Evolutionary conservation across 1,284 basidiomycete species (phyloP).

Genomic region (Violaceomyces palustris): DNA sequence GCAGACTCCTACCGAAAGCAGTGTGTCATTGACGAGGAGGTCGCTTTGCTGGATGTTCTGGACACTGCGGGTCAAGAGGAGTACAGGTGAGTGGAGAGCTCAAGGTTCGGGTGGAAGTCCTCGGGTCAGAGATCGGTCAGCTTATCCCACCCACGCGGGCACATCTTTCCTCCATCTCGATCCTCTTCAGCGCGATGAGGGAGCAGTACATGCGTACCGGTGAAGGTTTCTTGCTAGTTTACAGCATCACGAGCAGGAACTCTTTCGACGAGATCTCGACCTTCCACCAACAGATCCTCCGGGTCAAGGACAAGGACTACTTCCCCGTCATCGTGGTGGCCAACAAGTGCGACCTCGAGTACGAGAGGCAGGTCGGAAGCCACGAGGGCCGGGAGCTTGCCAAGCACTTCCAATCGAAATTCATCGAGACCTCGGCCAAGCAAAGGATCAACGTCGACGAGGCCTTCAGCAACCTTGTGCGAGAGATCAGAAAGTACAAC

Average conservation of each 20-base stretch:
- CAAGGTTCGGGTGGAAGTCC: too few relatives aligned
- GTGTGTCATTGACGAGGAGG: conserved; percentile 82
- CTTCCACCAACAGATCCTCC: conserved; percentile 84
- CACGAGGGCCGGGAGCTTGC: conserved; percentile 97
- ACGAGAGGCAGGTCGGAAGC: conserved; percentile 92
- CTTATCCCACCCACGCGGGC: not conserved
- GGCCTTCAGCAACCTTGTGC: conserved; percentile 92
- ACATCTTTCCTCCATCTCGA: not conserved
- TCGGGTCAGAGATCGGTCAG: not conserved
- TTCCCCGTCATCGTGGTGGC: conserved; percentile 98
- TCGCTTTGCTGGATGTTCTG: conserved; percentile 91
- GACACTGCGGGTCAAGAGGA: conserved; percentile 99
- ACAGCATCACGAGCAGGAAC: conserved; percentile 95
- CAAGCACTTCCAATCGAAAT: conserved; percentile 91
- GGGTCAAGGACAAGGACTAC: conserved; percentile 89
- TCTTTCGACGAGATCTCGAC: conserved; percentile 95
- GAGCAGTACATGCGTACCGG: conserved; percentile 97
- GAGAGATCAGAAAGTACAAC: conserved; percentile 95
- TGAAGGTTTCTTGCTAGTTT: conserved; percentile 96
- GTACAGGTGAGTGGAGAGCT: conserved; percentile 76
- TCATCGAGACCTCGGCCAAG: conserved; percentile 98
- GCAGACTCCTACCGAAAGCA: conserved; percentile 54
- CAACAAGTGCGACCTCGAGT: conserved; percentile 98
- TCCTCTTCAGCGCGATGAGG: conserved; percentile 74
- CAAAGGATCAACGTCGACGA: conserved; percentile 98